Evolutionary conservation across 176 grass and related monocot species (phyloP).

Genomic region (Canna indica): DNA sequence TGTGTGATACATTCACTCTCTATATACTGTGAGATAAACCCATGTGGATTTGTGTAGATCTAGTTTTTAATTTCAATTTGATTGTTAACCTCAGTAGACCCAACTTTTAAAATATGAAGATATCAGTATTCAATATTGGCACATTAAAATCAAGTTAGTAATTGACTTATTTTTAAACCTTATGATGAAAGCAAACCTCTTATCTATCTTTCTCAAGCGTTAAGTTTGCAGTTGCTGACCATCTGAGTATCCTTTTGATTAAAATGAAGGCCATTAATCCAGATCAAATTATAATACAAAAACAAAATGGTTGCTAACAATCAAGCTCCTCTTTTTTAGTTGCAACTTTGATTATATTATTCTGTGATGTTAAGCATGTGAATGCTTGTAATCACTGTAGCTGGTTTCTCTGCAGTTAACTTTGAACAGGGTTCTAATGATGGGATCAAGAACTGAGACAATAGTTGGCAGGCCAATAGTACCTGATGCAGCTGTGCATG

Average conservation of each 20-base stretch:
- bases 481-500: slow-evolving; percentile 63
- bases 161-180: background rate
- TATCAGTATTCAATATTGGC: background rate
- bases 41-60: too few relatives aligned
- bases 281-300: background rate
- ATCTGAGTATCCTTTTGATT: background rate
- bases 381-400: background rate
- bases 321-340: background rate
- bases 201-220: too few relatives aligned
- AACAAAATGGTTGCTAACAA: too few relatives aligned
- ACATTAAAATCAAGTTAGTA: background rate
- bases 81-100: background rate
- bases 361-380: background rate
- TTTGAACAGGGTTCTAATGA: slow-evolving; percentile 78
- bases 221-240: too few relatives aligned
- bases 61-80: too few relatives aligned
- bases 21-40: too few relatives aligned
- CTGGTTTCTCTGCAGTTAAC: slow-evolving; percentile 45
- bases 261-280: background rate
- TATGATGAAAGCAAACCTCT: background rate
- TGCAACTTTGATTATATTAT: background rate
- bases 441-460: slow-evolving; percentile 76
- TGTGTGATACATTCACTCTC: too few relatives aligned
- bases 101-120: too few relatives aligned
- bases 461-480: slow-evolving; percentile 77